These are phyloP conservation scores for Fraxinus anomala DNA, from an alignment of 257 asterid species.

Conservation along the genomic window DNA sequence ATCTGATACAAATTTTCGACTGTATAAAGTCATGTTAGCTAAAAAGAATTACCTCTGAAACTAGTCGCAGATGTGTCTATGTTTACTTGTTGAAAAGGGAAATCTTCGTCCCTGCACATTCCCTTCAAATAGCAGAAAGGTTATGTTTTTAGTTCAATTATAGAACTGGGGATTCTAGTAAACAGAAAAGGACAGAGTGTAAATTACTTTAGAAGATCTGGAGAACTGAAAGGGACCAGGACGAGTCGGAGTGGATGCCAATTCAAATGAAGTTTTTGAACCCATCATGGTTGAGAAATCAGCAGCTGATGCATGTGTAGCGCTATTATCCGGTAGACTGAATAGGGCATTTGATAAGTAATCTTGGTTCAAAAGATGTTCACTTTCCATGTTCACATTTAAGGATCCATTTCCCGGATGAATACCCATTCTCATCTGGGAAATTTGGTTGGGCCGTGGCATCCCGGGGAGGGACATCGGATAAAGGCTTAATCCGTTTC, in stretches of 20 bases:
- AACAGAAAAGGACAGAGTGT: neutral
- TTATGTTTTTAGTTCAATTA: slow-evolving; percentile 4
- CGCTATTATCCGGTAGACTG: slow-evolving; percentile 20
- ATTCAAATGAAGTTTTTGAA: slow-evolving; percentile 29
- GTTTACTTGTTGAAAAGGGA: slow-evolving; percentile 26
- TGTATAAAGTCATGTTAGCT: neutral
- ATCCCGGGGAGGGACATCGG: slow-evolving; percentile 58
- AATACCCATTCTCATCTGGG: slow-evolving; percentile 36
- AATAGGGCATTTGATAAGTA: slow-evolving; percentile 28
- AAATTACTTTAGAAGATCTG: slow-evolving; percentile 40
- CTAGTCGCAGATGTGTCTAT: slow-evolving; percentile 25
- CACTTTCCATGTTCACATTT: slow-evolving; percentile 29
- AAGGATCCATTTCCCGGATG: slow-evolving; percentile 35
- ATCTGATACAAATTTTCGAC: neutral
- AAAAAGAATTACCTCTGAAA: slow-evolving; percentile 39
- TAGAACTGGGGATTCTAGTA: neutral
- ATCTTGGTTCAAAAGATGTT: slow-evolving; percentile 33
- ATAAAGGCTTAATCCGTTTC: slow-evolving; percentile 65
- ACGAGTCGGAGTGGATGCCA: slow-evolving; percentile 37
- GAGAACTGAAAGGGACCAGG: slow-evolving; percentile 38
- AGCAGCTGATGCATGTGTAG: slow-evolving; percentile 25
- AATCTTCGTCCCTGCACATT: slow-evolving; percentile 34
- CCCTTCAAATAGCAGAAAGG: slow-evolving; percentile 33
- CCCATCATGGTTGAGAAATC: slow-evolving; percentile 35
- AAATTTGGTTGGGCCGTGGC: slow-evolving; percentile 34